Evolutionary conservation across 495 filamentous ascomycete species (phyloP), one percentile per base, ranked within the genome.

Genomic region (Neurospora tetrasperma): DNA sequence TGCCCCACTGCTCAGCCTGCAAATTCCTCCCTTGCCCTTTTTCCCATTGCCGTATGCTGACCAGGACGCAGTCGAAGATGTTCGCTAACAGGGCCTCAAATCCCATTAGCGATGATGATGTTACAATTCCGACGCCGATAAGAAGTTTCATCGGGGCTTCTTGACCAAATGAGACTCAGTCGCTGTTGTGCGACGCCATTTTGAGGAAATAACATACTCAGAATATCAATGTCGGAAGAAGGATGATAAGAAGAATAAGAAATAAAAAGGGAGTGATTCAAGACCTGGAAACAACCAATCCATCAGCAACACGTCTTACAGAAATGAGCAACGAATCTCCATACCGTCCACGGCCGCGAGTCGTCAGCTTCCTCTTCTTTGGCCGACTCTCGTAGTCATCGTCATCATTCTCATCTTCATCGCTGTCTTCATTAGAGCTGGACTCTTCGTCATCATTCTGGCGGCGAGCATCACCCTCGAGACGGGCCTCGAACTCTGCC

Each of bases 291-390:
- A 42, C 76, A 68, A 71, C 41, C 69, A 74, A 41, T 12, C 54
- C 42, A 9, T 31, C 69, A 18, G 72, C 72, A 27, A 70, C 69
- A 40, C 69, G 68, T 40, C 27, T 71, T 40, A 77, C 72, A n/a
- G 75, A 75, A 12, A 77, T 42, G n/a, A 73, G 72, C 38, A 77
- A n/a, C 27, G 73, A 73, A 66, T 71, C 68, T 62, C 23, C 70
- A n/a, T 62, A 62, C 54, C 27, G 54, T 62, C 54, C 54, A 62
- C 14, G 54, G 1, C 68, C 39, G 39, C 68, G 31, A 16, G 20
- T 9, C n/a, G 42, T 4, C 69, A 27, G 35, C 20, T 39, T 62
- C 31, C 14, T 71, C 44, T 4, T 71, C 27, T 12, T 74, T 35
- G 35, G 27, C 4, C 12, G 44, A 18, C n/a, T 70, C 2, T 69